Base-by-base conservation (phyloP, 306 rosid species). In the Cicer pinnatifidum region DNA sequence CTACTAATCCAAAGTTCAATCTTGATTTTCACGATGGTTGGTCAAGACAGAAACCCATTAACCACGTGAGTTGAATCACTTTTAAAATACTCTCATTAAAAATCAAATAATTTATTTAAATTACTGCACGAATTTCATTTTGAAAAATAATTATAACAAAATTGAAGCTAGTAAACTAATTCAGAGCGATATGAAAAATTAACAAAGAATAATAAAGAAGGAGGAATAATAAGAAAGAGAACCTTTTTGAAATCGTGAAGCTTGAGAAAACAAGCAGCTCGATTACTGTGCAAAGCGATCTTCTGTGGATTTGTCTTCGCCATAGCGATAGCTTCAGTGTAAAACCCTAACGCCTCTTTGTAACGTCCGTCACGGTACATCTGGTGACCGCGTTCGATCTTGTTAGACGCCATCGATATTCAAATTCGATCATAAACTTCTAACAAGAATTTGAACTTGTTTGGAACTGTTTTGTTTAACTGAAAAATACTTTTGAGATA, bases 201-300 rank as follows among this genome's bases (percentile, higher is more conserved):
- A 16, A 38, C 7, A 38, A 1, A 7, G 7, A 40, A 37, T 20
- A 51, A 3, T 15, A 23, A 23, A 23, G 23, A 8, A n/a, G 3
- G 2, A 68, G 10, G 3, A 23, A 47, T 1, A 4, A 46, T 1
- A 37, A 52, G 12, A 15, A 69, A 9, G 33, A 12, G 12, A 37
- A 93, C 98, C 98, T 85, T 84, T 11, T 84, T 83, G 82, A 93
- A 93, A 88, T 85, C 77, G 59, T 91, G 96, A 71, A 93, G 98
- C 74, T 93, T 93, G 75, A 93, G 85, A 43, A 75, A 92, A 59
- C 98, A 93, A 75, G 98, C 97, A 64, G 98, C 98, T 11, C 98
- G 82, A 23, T 90, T 92, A 75, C 98, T 92, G 43, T 87, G 98
- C 23, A 92, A 75, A 40, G 96, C 89, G 69, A 90, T 91, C 87